Base-by-base conservation (phyloP, 306 rosid genomes). In the Mimosa pudica region DNA sequence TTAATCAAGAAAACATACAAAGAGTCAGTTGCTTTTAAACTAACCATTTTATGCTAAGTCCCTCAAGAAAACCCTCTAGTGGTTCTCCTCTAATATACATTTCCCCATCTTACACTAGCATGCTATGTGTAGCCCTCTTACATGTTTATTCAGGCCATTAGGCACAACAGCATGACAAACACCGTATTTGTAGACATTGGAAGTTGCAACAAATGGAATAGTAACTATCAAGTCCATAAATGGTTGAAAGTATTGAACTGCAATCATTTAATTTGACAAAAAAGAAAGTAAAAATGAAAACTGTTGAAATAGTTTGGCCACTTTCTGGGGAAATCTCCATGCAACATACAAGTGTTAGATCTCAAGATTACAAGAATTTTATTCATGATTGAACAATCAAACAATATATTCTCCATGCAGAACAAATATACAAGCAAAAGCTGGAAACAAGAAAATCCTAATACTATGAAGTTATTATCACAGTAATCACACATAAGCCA, bases 261-360 rank as follows among this genome's bases (percentile, higher is more conserved):
- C 49, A 38, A 12, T 51, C 46, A 61, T 61, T 46, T 46, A 24
- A 71, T 57, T 17, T 54, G 6, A 1, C 16, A 7, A 8, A 16
- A 6, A 0, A 5, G 33, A 71, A 61, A 6, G 8, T 24, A 10
- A 48, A 61, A 36, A 11, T 35, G 47, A 54, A 4, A 41, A 42
- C 72, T 8, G 47, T 47, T 64, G 36, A 44, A 71, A 70, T 62
- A 82, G 63, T 38, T 71, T 72, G 64, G n/a, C 63, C 44, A 74
- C 32, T 63, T 42, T 30, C 41, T 20, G 54, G 30, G 35, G 49
- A 10, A 44, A 55, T 33, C 10, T 52, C 52, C 20, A 58, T 55
- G 52, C 32, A 12, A 46, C 17, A 71, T 5, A 24, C 6, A 32
- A 6, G 20, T 47, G 44, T 33, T 11, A 11, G 14, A 70, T 70